Conservation (phyloP, 495 filamentous ascomycete species). For the Niebla homalea region DNA sequence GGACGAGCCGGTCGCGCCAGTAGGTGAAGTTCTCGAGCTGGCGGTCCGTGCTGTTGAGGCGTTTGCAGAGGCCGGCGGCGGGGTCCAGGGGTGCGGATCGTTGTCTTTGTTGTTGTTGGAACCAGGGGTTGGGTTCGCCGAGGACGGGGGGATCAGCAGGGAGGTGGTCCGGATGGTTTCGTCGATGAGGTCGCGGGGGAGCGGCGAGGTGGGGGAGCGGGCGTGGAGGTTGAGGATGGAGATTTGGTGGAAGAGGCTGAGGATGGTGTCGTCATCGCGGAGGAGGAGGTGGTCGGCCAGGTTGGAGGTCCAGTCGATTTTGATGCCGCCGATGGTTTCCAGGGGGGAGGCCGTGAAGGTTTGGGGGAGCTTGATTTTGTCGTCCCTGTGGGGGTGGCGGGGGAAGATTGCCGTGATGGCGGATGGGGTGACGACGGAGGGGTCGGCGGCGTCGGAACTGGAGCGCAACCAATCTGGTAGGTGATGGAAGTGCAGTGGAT, state of each 20-base stretch:
- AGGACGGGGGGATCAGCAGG: constrained; percentile 32
- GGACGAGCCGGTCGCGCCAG: constrained; percentile 38
- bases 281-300: constrained; percentile 34
- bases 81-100: constrained; percentile 16
- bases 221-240: constrained; percentile 6
- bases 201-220: background rate
- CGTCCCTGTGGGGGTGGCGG: background rate
- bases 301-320: constrained; percentile 31
- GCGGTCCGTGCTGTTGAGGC: constrained; percentile 22
- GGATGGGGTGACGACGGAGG: background rate
- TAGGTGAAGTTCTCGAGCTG: constrained; percentile 33
- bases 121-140: constrained; percentile 19
- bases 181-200: constrained; percentile 24
- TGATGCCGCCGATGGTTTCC: constrained; percentile 26
- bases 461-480: no score
- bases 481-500: background rate
- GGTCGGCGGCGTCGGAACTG: background rate
- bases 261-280: constrained; percentile 25
- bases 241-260: constrained; percentile 34
- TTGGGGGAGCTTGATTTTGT: constrained; percentile 10
- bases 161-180: constrained; percentile 35
- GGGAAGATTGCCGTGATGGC: background rate
- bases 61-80: constrained; percentile 12
- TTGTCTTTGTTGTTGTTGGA: constrained; percentile 11
- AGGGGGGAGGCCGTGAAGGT: constrained; percentile 9